Percentiles rank a stretch among this genome's conserved stretches.
These are phyloP conservation scores for Tetrahymena thermophila DNA, from an alignment of 73 alveolate genomes.

Conservation along the genomic window DNA sequence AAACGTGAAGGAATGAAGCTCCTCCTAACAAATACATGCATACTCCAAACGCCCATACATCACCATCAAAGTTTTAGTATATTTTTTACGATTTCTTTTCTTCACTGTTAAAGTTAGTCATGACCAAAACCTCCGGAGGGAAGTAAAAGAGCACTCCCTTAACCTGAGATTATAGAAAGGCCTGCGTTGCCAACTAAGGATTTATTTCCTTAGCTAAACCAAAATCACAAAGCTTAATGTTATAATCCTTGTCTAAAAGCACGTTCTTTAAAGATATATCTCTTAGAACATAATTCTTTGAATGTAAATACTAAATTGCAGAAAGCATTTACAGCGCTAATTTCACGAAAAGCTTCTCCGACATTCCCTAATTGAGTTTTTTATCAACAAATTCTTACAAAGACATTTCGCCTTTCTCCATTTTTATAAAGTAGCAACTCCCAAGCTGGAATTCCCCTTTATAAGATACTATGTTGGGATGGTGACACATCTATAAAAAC, in stretches of 20 bases:
- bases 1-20: background rate
- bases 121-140: background rate
- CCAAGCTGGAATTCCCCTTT: background rate
- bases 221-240: background rate
- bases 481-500: background rate
- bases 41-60: background rate
- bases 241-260: background rate
- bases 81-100: background rate
- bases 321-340: background rate
- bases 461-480: background rate
- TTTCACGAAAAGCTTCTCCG: background rate
- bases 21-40: background rate
- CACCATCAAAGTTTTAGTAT: background rate
- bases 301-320: background rate
- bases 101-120: background rate
- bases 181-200: background rate
- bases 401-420: background rate
- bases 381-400: background rate
- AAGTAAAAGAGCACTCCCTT: background rate
- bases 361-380: background rate
- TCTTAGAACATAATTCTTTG: background rate
- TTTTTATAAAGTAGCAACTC: background rate
- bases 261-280: background rate
- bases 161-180: background rate
- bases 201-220: background rate